These are phyloP conservation scores for Salicornia ramosissima DNA, from an alignment of 148 eudicot species.

Conservation along the genomic window DNA sequence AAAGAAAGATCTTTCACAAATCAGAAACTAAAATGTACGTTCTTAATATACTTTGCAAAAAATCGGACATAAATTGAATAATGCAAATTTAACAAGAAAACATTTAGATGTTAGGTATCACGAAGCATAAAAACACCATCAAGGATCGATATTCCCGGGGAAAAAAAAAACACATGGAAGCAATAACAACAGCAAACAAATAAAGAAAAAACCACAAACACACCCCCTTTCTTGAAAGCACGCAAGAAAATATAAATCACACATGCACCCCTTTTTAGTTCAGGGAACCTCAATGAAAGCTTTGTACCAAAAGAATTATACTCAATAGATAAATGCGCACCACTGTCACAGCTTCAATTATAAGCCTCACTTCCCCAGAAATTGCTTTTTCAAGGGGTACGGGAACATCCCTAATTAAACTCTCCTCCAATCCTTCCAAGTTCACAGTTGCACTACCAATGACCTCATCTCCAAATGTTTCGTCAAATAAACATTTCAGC, in stretches of 20 bases:
- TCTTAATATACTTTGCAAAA: no score
- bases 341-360: constrained; percentile 64
- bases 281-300: neutral
- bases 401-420: constrained; percentile 58
- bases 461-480: constrained; percentile 74
- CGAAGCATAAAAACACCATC: no score
- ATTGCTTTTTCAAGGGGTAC: constrained; percentile 88
- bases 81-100: no score
- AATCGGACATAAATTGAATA: no score
- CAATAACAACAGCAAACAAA: no score
- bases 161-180: no score
- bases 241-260: neutral
- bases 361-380: constrained; percentile 84
- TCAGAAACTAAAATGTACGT: no score
- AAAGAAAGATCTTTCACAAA: neutral
- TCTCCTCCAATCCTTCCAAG: constrained; percentile 83
- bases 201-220: no score
- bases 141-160: no score
- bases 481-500: constrained; percentile 72
- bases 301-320: neutral
- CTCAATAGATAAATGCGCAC: constrained; percentile 29
- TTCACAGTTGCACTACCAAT: constrained; percentile 86
- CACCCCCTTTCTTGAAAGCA: neutral
- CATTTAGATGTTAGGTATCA: no score
- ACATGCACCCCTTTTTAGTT: neutral